Evolutionary conservation across 306 rosid genomes (phyloP).

Genomic region (Ziziphus jujuba): DNA sequence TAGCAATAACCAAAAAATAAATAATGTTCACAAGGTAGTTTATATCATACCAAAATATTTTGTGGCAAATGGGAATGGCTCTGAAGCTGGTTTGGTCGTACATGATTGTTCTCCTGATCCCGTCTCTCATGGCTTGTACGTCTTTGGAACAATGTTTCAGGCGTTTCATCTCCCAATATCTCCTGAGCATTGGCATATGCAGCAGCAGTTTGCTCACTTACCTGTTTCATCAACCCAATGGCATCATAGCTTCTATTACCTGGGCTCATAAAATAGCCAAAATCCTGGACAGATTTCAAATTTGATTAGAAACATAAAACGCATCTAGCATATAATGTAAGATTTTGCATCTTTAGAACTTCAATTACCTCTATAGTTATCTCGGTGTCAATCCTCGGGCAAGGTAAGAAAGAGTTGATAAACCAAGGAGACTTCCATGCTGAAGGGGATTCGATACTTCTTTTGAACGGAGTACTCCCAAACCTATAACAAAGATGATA

Average conservation of each 20-base stretch:
- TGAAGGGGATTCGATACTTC: constrained; percentile 95
- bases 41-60: constrained; percentile 51
- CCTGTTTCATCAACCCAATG: constrained; percentile 80
- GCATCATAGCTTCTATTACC: constrained; percentile 87
- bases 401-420: constrained; percentile 63
- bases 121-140: constrained; percentile 23
- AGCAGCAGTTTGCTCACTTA: constrained; percentile 80
- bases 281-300: constrained; percentile 57
- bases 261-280: constrained; percentile 82
- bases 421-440: constrained; percentile 99
- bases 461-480: constrained; percentile 74
- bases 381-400: constrained; percentile 79
- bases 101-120: constrained; percentile 32
- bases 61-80: constrained; percentile 47
- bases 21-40: background rate
- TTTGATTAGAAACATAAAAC: constrained; percentile 3
- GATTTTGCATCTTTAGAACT: constrained; percentile 9
- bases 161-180: constrained; percentile 71
- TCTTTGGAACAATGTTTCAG: constrained; percentile 46
- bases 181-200: constrained; percentile 84
- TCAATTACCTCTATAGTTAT: constrained; percentile 80
- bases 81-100: constrained; percentile 26
- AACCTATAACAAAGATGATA: constrained; percentile 53
- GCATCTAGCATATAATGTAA: background rate
- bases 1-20: background rate